Percentiles rank a stretch among this genome's conserved stretches.
These are phyloP conservation scores for Scleroderma citrinum DNA, from an alignment of 768 basidiomycete species.

Conservation along the genomic window DNA sequence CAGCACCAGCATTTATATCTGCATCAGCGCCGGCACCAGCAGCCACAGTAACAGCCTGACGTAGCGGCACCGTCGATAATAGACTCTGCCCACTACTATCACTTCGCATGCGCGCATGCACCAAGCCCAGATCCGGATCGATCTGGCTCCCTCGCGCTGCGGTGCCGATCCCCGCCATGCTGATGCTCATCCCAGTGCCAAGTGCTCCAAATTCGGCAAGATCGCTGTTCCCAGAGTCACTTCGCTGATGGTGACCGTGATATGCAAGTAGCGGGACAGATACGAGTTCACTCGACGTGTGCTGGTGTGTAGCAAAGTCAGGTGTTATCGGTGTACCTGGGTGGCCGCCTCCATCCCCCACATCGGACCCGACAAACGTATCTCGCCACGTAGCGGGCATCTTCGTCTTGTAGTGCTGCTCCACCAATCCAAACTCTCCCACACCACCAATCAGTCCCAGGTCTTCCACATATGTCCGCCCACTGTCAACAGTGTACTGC, in stretches of 20 bases:
- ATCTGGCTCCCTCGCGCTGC: conserved; percentile 30
- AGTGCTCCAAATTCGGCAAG: conserved; percentile 15
- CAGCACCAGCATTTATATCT: too few relatives aligned
- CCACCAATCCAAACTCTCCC: conserved; percentile 5
- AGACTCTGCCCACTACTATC: conserved; percentile 9
- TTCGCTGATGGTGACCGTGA: conserved; percentile 12
- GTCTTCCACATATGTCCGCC: conserved; percentile 22
- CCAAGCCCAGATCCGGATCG: conserved; percentile 6
- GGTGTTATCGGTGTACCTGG: conserved; percentile 11
- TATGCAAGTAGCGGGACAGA: conserved; percentile 30
- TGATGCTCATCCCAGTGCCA: conserved; percentile 24
- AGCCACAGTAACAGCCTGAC: background rate
- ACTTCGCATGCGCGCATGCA: conserved; percentile 8
- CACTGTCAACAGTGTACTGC: conserved; percentile 30
- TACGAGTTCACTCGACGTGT: conserved; percentile 21
- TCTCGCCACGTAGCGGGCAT: conserved; percentile 11
- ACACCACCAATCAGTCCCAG: conserved; percentile 6
- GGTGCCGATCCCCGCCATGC: conserved; percentile 45
- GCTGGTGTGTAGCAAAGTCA: conserved; percentile 16
- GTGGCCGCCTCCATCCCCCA: background rate
- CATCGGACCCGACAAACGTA: conserved; percentile 25
- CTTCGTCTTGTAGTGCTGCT: background rate
- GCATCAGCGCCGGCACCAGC: background rate
- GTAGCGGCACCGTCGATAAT: conserved; percentile 7
- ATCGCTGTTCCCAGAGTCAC: conserved; percentile 9